Evolutionary conservation across 306 rosid genomes (phyloP).

Genomic region (Casuarina glauca): DNA sequence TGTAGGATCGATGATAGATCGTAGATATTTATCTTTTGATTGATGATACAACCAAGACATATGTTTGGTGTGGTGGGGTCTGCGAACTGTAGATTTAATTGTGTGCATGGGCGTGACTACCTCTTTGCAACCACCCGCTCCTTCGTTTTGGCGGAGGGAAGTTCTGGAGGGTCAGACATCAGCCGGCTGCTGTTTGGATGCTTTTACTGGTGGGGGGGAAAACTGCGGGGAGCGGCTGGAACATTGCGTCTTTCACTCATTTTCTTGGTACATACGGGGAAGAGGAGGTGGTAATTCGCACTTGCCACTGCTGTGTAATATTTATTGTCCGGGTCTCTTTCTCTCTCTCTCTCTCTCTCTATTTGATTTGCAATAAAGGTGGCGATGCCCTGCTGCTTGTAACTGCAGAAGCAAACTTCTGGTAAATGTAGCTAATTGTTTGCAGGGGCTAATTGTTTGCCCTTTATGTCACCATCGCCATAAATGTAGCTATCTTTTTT

Average conservation of each 20-base stretch:
- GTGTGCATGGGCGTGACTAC: conserved; percentile 9
- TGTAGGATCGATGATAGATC: not conserved
- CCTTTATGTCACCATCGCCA: not conserved
- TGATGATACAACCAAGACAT: not conserved
- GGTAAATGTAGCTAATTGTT: not conserved
- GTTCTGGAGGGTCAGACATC: not conserved
- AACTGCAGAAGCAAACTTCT: conserved; percentile 13
- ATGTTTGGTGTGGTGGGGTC: conserved; percentile 11
- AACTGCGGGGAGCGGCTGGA: conserved; percentile 20
- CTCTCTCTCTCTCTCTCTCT: not conserved
- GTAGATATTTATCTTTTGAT: not conserved
- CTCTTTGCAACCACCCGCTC: not conserved
- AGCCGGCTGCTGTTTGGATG: conserved; percentile 18
- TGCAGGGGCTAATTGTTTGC: not conserved
- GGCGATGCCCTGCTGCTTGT: conserved; percentile 25
- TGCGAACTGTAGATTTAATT: conserved; percentile 30
- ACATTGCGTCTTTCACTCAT: conserved; percentile 15
- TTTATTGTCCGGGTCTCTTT: conserved; percentile 9
- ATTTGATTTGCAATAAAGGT: conserved; percentile 19
- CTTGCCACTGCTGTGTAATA: conserved; percentile 3
- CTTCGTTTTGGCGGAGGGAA: not conserved
- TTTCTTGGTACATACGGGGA: conserved; percentile 8
- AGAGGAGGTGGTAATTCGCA: conserved; percentile 24
- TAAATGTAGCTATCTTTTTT: conserved; percentile 9
- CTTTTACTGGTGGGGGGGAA: not conserved